Base-by-base conservation (phyloP, 1,139 yeast genomes). In the Diutina catenulata region DNA sequence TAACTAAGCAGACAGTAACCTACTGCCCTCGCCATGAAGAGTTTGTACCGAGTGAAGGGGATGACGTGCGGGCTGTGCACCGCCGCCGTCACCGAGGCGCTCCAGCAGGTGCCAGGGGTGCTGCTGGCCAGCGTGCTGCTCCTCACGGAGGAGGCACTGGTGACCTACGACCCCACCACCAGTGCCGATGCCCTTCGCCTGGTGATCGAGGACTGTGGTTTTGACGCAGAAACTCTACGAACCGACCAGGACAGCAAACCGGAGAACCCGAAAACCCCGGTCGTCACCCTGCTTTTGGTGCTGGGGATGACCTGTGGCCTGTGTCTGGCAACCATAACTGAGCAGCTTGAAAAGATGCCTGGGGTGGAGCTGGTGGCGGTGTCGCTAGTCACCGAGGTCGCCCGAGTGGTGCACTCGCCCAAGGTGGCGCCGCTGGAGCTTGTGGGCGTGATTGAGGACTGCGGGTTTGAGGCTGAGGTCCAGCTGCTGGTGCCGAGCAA, bases 1-100 rank as follows among this genome's bases (percentile, higher is more conserved):
- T n/a, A n/a, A n/a, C n/a, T n/a, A n/a, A n/a, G n/a, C n/a, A n/a
- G n/a, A n/a, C n/a, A n/a, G n/a, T n/a, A n/a, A n/a, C n/a, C n/a
- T n/a, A n/a, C n/a, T n/a, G n/a, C n/a, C n/a, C n/a, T n/a, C 24
- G 10, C 10, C 23, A 31, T 31, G 35, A 31, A 31, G 35, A 25
- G 25, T 10, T 13, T n/a, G 11, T 47, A 76, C 20, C 59, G 62
- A 26, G 57, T 80, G 1, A 54, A 47, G 28, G 95, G 95, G 4
- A 87, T 87, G 95, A 84, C 95, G 5, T 87, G 95, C 51, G 82
- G 91, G 3, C 72, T 93, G 1, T 87, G 95, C 53, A 72, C 78
- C 2, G 66, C 76, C 2, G 62, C 88, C 0, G 74, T 87, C 27
- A 74, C 80, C 1, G 56, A 57, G 18, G 74, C 77, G 2, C 56